A percentile compares a stretch with the other conserved stretches of the same genome.
These are phyloP conservation scores for Skeletonema grethae DNA, from an alignment of 108 stramenopile genomes.

Conservation along the genomic window DNA sequence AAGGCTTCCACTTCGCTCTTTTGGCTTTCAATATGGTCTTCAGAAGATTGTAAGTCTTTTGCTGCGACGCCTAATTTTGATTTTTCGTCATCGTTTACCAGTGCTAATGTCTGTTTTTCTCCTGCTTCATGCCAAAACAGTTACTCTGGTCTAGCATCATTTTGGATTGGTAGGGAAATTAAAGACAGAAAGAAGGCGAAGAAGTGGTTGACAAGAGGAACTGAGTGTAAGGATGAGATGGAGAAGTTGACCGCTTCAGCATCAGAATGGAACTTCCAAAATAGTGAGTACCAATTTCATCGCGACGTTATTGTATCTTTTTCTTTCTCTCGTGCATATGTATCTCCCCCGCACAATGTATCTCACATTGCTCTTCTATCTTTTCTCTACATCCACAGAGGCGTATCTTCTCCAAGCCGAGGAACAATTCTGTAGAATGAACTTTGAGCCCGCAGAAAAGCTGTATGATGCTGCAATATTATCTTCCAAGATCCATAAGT, in stretches of 20 bases:
- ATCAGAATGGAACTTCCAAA: neutral
- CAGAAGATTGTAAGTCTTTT: neutral
- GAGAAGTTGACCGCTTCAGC: neutral
- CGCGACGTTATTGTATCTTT: neutral
- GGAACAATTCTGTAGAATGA: neutral
- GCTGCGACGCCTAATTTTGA: neutral
- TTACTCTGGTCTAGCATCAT: neutral
- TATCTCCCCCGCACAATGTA: too few species aligned
- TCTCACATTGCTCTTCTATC: neutral
- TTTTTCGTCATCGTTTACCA: neutral
- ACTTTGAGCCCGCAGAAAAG: neutral
- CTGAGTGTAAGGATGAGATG: neutral
- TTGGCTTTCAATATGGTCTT: neutral
- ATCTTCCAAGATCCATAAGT: conserved; percentile 7
- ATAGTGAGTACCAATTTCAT: neutral
- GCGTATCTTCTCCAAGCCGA: too few species aligned
- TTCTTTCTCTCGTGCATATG: neutral
- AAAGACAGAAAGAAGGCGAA: neutral
- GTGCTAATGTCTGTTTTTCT: neutral
- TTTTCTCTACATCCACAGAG: neutral
- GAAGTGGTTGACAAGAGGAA: neutral
- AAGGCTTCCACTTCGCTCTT: neutral
- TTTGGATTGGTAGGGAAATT: neutral
- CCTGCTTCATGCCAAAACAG: neutral
- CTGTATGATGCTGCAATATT: conserved; percentile 20